Evolutionary conservation across 164 flowering plant genomes (phyloP), one percentile per base, ranked within the genome.

Genomic region (Nelumbo lutea): DNA sequence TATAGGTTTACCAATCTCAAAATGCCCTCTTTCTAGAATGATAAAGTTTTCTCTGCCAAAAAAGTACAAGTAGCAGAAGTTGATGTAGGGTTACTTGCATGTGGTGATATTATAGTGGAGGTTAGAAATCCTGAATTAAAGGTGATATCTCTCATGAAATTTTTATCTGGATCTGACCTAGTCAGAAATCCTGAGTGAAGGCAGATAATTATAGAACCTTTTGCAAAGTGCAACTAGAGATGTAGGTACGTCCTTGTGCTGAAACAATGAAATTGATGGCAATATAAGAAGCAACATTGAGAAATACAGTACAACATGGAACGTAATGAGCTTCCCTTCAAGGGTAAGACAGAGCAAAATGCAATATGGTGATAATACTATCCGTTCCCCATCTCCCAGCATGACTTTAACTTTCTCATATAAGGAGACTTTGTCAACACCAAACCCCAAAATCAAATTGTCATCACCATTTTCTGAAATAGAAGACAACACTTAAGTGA

Each of bases 251-350:
- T 57, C 48, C 4, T 53, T 42, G 38, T 59, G 9, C 40, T 42
- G 38, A 41, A 38, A 73, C 47, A 27, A 13, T 6, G 11, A 65
- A 70, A 15, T 11, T 10, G 46, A 47, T 44, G 9, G 2, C 14
- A 67, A 9, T 38, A 2, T 42, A 42, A 46, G 58, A 58, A 42
- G 11, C 14, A n/a, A 6, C n/a, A 65, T 8, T 46, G 40, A 41
- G 6, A 66, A 14, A 15, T 82, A 95, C 99, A 95, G 81, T 52
- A 93, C 88, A 74, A 90, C 79, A 76, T 87, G 81, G 77, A 82
- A 92, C 86, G 90, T 75, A 39, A 77, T 55, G 71, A 95, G 87
- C 77, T 83, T 90, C 61, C 97, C 98, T 63, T 95, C 98, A 67
- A 85, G 77, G 15, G 99, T 89, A 64, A 95, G 83, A 73, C 94